Evolutionary conservation across 225 moss, liverwort and hornwort genomes (phyloP).

Genomic region (Pleurozium schreberi): DNA sequence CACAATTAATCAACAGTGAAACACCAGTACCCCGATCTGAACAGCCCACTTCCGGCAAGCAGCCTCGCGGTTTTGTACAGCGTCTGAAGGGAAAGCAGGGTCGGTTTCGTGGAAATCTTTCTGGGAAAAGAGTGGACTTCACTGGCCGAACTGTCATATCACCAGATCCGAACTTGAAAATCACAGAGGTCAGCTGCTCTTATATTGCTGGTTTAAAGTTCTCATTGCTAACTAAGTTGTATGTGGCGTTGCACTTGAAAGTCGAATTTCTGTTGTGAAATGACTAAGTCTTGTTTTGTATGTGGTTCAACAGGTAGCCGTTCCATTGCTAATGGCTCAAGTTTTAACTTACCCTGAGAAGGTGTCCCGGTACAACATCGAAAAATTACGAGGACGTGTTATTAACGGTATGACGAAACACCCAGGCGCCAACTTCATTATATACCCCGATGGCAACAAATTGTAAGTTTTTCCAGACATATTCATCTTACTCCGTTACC

Average conservation of each 20-base stretch:
- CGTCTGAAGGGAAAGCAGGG: constrained; percentile 98
- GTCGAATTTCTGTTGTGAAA: background rate
- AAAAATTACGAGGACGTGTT: constrained; percentile 80
- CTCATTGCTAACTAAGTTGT: background rate
- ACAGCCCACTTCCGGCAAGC: constrained; percentile 82
- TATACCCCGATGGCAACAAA: constrained; percentile 67
- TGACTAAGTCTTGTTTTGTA: background rate
- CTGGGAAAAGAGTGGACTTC: constrained; percentile 95
- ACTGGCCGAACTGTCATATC: constrained; percentile 98
- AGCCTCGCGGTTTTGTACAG: constrained; percentile 89
- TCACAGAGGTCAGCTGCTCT: constrained; percentile 66
- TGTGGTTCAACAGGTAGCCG: constrained; percentile 58
- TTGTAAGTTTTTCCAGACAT: constrained; percentile 19
- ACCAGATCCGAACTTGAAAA: constrained; percentile 96
- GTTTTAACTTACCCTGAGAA: constrained; percentile 93
- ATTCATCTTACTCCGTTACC: background rate
- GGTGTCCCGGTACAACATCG: constrained; percentile 96
- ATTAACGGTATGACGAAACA: constrained; percentile 95
- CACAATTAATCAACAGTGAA: constrained; percentile 88
- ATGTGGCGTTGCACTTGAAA: background rate
- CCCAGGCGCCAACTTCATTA: constrained; percentile 93
- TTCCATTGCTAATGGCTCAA: constrained; percentile 90
- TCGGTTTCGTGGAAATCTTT: constrained; percentile 90
- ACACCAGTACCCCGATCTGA: constrained; percentile 79
- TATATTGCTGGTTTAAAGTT: background rate